Evolutionary conservation across 1,139 yeast genomes (phyloP).

Genomic region (Candida albicans): DNA sequence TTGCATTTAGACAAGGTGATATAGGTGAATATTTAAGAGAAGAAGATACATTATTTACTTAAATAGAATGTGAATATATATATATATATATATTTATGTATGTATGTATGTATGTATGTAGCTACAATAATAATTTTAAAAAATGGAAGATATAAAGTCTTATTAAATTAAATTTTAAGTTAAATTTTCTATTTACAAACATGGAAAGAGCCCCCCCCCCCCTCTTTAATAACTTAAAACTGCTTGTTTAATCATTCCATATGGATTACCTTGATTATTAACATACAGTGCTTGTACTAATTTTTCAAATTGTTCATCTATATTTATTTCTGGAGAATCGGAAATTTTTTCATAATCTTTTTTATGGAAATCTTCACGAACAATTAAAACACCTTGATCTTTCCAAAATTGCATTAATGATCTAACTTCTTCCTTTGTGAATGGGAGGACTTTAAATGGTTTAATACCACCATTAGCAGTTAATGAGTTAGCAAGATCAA

Average conservation of each 20-base stretch:
- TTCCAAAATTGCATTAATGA: slow-evolving; percentile 54
- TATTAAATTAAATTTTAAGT: too few species aligned
- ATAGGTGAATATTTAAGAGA: slow-evolving; percentile 98
- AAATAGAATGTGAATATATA: slow-evolving; percentile 11
- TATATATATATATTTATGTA: too few species aligned
- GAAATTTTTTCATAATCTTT: slow-evolving; percentile 15
- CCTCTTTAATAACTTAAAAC: slow-evolving; percentile 24
- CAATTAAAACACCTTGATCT: slow-evolving; percentile 53
- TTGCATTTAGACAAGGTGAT: slow-evolving; percentile 95
- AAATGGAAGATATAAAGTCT: background rate
- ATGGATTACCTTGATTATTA: slow-evolving; percentile 82
- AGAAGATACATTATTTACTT: slow-evolving; percentile 92
- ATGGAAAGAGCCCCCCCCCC: background rate
- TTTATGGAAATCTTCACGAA: slow-evolving; percentile 45
- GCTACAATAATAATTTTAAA: background rate
- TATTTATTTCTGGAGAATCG: slow-evolving; percentile 16
- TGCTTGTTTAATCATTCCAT: slow-evolving; percentile 53
- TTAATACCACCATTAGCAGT: slow-evolving; percentile 49
- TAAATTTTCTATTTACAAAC: slow-evolving; percentile 3
- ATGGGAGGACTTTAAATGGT: slow-evolving; percentile 48
- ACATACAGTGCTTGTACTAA: slow-evolving; percentile 55
- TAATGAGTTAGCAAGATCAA: slow-evolving; percentile 48
- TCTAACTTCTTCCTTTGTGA: slow-evolving; percentile 55
- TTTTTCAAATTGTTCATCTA: slow-evolving; percentile 31
- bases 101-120: too few species aligned